phyloP scores from a whole-genome alignment of 805 yeast genomes.

The Yarrowia osloensis region DNA sequence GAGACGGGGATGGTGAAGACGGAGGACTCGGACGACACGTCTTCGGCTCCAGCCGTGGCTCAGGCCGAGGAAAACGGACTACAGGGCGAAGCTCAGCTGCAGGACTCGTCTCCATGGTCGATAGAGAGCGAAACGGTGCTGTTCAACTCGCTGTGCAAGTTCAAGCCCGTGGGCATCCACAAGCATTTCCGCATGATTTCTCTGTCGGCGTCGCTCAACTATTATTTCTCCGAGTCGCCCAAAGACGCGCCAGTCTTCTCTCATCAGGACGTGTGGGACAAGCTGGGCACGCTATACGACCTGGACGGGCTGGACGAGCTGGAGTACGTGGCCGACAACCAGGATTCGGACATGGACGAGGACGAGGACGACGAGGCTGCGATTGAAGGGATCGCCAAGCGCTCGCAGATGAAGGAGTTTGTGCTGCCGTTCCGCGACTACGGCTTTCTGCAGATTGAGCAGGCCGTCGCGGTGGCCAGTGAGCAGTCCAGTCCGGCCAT shows the following conservation, averaged over 20 bases:
- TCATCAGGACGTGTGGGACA: slow-evolving; percentile 56
- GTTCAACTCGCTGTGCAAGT: slow-evolving; percentile 61
- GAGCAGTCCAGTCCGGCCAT: background rate
- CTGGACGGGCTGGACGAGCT: slow-evolving; percentile 58
- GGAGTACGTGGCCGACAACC: slow-evolving; percentile 39
- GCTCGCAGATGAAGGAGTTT: slow-evolving; percentile 26
- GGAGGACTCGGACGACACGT: background rate
- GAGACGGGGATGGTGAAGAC: background rate
- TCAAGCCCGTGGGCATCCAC: slow-evolving; percentile 65
- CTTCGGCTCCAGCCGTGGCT: too few relatives aligned
- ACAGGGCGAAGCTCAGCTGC: too few relatives aligned
- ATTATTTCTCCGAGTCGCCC: slow-evolving; percentile 37
- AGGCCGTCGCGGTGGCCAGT: background rate
- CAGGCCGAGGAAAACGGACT: too few relatives aligned
- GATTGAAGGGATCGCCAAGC: slow-evolving; percentile 23
- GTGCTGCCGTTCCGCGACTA: slow-evolving; percentile 15
- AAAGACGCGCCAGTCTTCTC: slow-evolving; percentile 45
- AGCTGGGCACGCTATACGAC: slow-evolving; percentile 56
- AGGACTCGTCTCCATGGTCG: slow-evolving; percentile 49
- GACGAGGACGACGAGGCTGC: slow-evolving; percentile 24
- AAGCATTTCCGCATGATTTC: slow-evolving; percentile 44
- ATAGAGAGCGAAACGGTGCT: slow-evolving; percentile 63
- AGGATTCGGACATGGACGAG: slow-evolving; percentile 17
- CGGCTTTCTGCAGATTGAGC: slow-evolving; percentile 11
- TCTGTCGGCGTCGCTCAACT: slow-evolving; percentile 39